phyloP scores from a whole-genome alignment of 2,329 filamentous ascomycete genomes.

The Xylariaceae sp. region DNA sequence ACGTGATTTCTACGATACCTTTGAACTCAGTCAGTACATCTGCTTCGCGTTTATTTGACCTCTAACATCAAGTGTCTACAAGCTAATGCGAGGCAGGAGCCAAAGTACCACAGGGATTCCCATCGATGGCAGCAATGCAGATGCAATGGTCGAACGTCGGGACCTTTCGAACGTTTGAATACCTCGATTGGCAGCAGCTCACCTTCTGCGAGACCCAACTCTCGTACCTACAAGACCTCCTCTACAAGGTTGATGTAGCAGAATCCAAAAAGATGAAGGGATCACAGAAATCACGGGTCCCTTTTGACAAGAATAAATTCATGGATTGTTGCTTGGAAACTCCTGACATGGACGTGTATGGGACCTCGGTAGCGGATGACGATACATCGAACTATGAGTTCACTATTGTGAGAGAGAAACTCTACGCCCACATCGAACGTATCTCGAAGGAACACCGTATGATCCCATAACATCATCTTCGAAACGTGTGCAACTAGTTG shows the following conservation, averaged over 20 bases:
- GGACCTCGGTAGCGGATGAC: background rate
- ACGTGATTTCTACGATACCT: background rate
- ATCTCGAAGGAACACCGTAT: conserved; percentile 28
- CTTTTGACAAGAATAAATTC: conserved; percentile 31
- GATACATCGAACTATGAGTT: conserved; percentile 15
- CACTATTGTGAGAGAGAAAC: conserved; percentile 23
- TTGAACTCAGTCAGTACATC: background rate
- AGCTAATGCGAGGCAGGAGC: background rate
- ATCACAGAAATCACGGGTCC: conserved; percentile 20
- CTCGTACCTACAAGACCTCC: conserved; percentile 21
- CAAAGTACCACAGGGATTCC: conserved; percentile 11
- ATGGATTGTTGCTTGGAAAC: conserved; percentile 15
- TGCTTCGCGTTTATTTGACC: background rate
- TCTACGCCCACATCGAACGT: conserved; percentile 4
- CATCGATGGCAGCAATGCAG: conserved; percentile 24
- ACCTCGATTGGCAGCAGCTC: conserved; percentile 17
- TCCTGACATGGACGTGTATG: conserved; percentile 3
- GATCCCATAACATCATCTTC: background rate
- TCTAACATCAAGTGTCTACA: background rate
- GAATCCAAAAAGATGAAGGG: conserved; percentile 6
- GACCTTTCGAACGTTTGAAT: conserved; percentile 26
- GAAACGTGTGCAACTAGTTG: background rate
- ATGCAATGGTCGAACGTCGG: conserved; percentile 25
- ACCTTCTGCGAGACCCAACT: conserved; percentile 26
- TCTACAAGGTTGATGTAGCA: conserved; percentile 25